A percentile compares a stretch with the other conserved stretches of the same genome.
These are phyloP conservation scores for Cryptococcus deneoformans DNA, from an alignment of 1,284 basidiomycete genomes.

Conservation along the genomic window DNA sequence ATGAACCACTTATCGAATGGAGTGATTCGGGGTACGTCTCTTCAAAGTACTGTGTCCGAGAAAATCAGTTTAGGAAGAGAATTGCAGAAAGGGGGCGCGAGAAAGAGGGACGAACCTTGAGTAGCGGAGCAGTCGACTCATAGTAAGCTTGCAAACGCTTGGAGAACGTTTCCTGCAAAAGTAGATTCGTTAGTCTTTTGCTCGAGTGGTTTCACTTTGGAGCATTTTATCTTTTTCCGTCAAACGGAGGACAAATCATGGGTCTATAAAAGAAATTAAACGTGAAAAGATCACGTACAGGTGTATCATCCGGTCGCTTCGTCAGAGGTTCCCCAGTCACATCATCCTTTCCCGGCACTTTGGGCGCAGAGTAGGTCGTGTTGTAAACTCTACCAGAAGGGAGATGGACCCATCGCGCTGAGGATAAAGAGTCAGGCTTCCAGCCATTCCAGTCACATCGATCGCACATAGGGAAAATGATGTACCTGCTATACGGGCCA, in stretches of 20 bases:
- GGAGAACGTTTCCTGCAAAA: conserved; percentile 60
- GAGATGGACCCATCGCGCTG: conserved; percentile 89
- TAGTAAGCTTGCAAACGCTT: conserved; percentile 81
- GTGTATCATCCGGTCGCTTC: conserved; percentile 89
- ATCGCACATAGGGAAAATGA: neutral
- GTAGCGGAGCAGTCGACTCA: conserved; percentile 61
- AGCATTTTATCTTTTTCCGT: too few relatives aligned
- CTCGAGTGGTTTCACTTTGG: too few relatives aligned
- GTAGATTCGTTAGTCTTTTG: neutral
- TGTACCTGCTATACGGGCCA: conserved; percentile 73
- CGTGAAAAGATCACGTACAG: conserved; percentile 57
- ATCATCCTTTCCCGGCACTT: conserved; percentile 82
- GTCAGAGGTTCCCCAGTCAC: conserved; percentile 85
- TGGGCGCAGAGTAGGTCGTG: conserved; percentile 84
- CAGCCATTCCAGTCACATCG: too few relatives aligned
- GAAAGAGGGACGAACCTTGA: conserved; percentile 49
- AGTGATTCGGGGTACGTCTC: conserved; percentile 58
- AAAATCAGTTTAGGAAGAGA: conserved; percentile 55
- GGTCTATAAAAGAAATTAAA: neutral
- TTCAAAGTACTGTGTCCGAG: conserved; percentile 60
- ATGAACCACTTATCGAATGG: conserved; percentile 71
- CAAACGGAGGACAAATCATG: too few relatives aligned
- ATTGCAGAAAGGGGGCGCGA: conserved; percentile 41
- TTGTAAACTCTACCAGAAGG: conserved; percentile 95
- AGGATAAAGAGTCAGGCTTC: too few relatives aligned